These are phyloP conservation scores for Vitellaria paradoxa DNA, from an alignment of 179 eudicot genomes.

Conservation along the genomic window DNA sequence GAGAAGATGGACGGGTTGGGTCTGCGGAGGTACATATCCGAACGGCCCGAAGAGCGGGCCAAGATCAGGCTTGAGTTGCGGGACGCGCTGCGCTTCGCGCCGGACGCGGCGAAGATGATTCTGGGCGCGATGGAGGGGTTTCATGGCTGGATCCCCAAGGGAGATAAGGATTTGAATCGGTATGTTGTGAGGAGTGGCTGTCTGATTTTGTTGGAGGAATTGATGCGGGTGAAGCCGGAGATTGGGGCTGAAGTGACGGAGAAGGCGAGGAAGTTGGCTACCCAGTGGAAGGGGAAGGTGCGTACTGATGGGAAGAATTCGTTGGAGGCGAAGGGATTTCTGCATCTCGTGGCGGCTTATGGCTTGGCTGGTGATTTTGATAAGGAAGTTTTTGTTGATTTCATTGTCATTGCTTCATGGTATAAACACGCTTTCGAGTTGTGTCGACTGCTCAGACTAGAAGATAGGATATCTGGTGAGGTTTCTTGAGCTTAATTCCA, in stretches of 20 bases:
- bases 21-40: constrained; percentile 22
- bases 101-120: constrained; percentile 33
- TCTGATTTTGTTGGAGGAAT: constrained; percentile 33
- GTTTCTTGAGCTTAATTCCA: not conserved
- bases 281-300: constrained; percentile 31
- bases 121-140: constrained; percentile 39
- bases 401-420: constrained; percentile 14
- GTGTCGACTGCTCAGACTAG: constrained; percentile 23
- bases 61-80: constrained; percentile 26
- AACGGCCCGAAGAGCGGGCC: constrained; percentile 21
- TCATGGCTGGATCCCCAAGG: not conserved
- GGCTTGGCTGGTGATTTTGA: constrained; percentile 23
- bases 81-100: constrained; percentile 27
- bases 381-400: constrained; percentile 27
- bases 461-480: constrained; percentile 32
- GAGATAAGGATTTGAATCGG: not conserved
- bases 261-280: constrained; percentile 30
- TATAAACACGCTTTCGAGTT: constrained; percentile 15
- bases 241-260: constrained; percentile 22
- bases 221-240: constrained; percentile 23
- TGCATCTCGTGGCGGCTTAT: constrained; percentile 31
- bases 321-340: constrained; percentile 26
- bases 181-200: constrained; percentile 18
- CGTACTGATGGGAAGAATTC: not conserved
- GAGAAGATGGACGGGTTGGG: constrained; percentile 42